Evolutionary conservation across 768 basidiomycete genomes (phyloP).

Genomic region (Coprinellus micaceus): DNA sequence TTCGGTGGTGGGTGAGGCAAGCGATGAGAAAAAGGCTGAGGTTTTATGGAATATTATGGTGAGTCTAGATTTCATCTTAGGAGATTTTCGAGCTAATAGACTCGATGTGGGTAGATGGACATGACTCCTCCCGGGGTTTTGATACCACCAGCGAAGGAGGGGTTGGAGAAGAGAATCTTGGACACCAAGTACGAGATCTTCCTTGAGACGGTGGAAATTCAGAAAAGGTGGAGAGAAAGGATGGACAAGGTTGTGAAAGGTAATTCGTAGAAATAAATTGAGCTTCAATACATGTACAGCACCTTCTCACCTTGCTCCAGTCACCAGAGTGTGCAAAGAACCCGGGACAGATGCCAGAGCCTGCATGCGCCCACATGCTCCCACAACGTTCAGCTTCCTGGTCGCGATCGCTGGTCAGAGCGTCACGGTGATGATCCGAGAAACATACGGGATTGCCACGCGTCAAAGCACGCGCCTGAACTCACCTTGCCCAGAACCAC

Average conservation of each 20-base stretch:
- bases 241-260: constrained; percentile 43
- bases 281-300: not conserved
- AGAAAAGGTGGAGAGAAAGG: constrained; percentile 79
- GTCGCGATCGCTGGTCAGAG: no score
- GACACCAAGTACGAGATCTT: constrained; percentile 95
- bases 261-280: not conserved
- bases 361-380: no score
- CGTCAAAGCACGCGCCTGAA: no score
- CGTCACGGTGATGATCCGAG: no score
- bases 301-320: not conserved
- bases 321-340: no score
- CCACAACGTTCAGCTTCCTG: no score
- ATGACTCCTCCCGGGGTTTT: constrained; percentile 87
- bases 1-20: constrained; percentile 25
- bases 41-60: constrained; percentile 93
- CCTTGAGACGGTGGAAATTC: constrained; percentile 81
- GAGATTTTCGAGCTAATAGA: not conserved
- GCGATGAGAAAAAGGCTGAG: constrained; percentile 49
- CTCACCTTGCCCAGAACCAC: no score
- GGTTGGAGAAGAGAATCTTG: constrained; percentile 68
- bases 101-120: constrained; percentile 53
- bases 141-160: constrained; percentile 52
- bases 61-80: constrained; percentile 15
- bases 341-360: no score
- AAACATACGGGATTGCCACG: no score